phyloP scores from a whole-genome alignment of 1,139 yeast species.

The Lizanozyma gosingica region DNA sequence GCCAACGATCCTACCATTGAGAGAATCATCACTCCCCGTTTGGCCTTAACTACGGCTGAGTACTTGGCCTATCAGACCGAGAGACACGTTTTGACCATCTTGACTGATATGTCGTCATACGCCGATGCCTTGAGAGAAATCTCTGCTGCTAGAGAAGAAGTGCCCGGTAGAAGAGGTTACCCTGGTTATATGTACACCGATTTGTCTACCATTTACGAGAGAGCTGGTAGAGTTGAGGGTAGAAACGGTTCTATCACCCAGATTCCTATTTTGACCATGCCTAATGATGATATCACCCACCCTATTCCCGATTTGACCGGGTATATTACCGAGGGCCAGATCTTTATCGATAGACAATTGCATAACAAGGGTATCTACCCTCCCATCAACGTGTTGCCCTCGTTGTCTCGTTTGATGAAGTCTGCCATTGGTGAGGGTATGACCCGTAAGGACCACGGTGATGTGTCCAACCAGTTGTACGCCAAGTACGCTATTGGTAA shows the following conservation, averaged over 20 bases:
- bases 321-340: constrained; percentile 98
- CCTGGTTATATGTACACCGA: constrained; percentile 99
- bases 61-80: constrained; percentile 98
- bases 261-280: constrained; percentile 98
- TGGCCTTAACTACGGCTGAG: constrained; percentile 98
- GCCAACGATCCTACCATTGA: constrained; percentile 99
- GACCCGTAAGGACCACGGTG: constrained; percentile 99
- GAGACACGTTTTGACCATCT: constrained; percentile 94
- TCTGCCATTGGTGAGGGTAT: constrained; percentile 99
- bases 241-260: constrained; percentile 99
- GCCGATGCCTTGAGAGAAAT: constrained; percentile 99
- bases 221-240: constrained; percentile 99
- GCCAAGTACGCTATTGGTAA: constrained; percentile 99
- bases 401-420: constrained; percentile 96
- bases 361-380: constrained; percentile 96
- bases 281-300: constrained; percentile 98
- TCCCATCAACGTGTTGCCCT: constrained; percentile 96
- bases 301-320: constrained; percentile 99
- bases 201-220: constrained; percentile 95
- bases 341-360: constrained; percentile 92
- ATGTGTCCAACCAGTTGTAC: constrained; percentile 95
- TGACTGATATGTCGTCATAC: constrained; percentile 98
- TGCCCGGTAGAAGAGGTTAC: constrained; percentile 99
- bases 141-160: constrained; percentile 99
- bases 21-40: constrained; percentile 97